Evolutionary conservation across 164 flowering plant genomes (phyloP).

Genomic region (Tetracentron sinense): DNA sequence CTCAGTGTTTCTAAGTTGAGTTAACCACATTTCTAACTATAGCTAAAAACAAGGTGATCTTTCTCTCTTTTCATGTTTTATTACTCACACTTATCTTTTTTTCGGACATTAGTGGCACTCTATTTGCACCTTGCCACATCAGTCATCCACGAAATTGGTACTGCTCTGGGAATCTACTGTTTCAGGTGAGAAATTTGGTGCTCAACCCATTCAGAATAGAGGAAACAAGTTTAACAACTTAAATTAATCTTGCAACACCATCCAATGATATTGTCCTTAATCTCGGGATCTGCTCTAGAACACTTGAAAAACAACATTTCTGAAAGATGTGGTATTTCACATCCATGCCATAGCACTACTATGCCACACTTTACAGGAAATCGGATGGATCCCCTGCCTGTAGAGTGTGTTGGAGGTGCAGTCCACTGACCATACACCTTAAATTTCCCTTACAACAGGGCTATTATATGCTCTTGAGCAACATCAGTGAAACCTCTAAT

Average conservation of each 20-base stretch:
- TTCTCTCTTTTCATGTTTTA: too few species aligned
- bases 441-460: too few species aligned
- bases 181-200: constrained; percentile 73
- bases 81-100: too few species aligned
- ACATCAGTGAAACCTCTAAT: too few species aligned
- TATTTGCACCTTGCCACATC: constrained; percentile 90
- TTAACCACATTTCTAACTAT: too few species aligned
- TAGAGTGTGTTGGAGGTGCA: too few species aligned
- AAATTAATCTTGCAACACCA: neutral
- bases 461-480: too few species aligned
- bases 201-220: neutral
- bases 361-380: too few species aligned
- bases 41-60: too few species aligned
- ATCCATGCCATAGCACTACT: neutral
- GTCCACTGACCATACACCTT: too few species aligned
- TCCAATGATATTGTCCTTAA: neutral
- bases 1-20: too few species aligned
- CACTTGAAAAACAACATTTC: neutral
- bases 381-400: neutral
- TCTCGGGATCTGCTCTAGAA: neutral
- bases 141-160: constrained; percentile 81
- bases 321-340: neutral
- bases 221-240: neutral
- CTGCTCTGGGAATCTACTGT: constrained; percentile 87
- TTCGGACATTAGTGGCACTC: constrained; percentile 54